phyloP scores from a whole-genome alignment of 73 alveolate genomes.

The Paramecium caudatum region DNA sequence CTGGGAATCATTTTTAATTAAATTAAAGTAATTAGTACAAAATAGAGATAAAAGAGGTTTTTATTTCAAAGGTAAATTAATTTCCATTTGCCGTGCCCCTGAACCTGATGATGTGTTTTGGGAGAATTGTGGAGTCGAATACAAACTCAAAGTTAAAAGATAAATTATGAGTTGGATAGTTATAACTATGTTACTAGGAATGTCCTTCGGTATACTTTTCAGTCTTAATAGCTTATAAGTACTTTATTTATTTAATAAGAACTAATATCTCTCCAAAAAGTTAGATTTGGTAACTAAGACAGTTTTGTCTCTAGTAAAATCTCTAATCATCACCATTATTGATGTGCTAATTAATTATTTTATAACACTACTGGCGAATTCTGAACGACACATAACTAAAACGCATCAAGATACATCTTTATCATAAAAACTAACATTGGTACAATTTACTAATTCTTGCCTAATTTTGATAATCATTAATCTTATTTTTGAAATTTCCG shows the following conservation, averaged over 20 bases:
- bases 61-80: conserved; percentile 16
- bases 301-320: background rate
- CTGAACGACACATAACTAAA: conserved; percentile 19
- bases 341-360: conserved; percentile 10
- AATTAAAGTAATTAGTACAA: background rate
- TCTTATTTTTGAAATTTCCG: background rate
- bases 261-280: background rate
- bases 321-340: background rate
- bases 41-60: conserved; percentile 15
- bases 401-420: conserved; percentile 34
- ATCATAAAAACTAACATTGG: background rate
- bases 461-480: background rate
- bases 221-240: conserved; percentile 1
- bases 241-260: background rate
- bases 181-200: background rate
- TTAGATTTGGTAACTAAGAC: conserved; percentile 7
- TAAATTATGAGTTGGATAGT: background rate
- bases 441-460: background rate
- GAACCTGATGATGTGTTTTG: conserved; percentile 66
- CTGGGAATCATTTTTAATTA: background rate
- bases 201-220: background rate
- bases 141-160: background rate
- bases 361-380: background rate
- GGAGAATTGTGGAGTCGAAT: conserved; percentile 57
- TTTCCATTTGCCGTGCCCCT: conserved; percentile 31